These are phyloP conservation scores for Sequoiadendron giganteum DNA, from an alignment of 75 land plant species.

Conservation along the genomic window DNA sequence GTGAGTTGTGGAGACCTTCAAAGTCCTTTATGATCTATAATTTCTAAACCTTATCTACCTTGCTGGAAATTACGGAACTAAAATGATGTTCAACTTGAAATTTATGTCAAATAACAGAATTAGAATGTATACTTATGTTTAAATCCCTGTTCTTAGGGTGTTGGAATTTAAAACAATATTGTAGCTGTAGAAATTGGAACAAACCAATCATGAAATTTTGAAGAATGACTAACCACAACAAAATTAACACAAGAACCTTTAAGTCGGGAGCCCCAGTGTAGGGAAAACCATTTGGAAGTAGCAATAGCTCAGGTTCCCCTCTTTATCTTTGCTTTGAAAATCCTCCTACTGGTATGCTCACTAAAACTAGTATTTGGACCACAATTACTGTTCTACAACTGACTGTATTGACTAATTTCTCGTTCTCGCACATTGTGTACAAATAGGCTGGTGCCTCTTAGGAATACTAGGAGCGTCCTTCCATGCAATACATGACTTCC, in stretches of 20 bases:
- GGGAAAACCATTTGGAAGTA: neutral
- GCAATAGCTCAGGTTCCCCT: neutral
- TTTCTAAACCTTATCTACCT: neutral
- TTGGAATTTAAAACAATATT: neutral
- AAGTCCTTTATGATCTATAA: neutral
- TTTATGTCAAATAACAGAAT: neutral
- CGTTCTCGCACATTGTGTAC: neutral
- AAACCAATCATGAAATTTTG: too few species aligned
- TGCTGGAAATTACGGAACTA: neutral
- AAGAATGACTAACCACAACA: neutral
- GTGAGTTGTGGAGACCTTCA: too few species aligned
- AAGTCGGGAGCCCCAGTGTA: neutral
- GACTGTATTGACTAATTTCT: neutral
- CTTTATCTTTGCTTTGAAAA: neutral
- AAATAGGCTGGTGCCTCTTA: neutral
- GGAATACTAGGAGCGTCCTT: neutral
- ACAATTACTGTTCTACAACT: neutral
- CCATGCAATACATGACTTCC: neutral
- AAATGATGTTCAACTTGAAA: neutral
- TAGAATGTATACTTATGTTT: neutral
- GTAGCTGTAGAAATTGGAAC: neutral
- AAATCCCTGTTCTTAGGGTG: neutral
- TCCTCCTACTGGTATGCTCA: neutral
- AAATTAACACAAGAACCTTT: neutral
- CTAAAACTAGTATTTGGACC: neutral